phyloP scores from a whole-genome alignment of 345 rosid genomes.

The Corchorus capsularis region DNA sequence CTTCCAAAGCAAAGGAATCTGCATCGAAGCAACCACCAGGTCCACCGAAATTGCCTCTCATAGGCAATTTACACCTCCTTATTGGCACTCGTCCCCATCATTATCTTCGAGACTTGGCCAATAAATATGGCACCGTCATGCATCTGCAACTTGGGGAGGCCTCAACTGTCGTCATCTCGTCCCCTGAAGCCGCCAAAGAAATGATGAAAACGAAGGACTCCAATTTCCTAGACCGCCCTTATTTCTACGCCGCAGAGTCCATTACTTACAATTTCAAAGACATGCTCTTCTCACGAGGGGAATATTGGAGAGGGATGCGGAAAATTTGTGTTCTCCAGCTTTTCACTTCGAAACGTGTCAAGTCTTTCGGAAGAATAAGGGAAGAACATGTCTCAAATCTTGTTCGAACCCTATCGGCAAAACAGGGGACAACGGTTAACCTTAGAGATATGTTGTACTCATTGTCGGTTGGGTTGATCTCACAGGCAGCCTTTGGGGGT shows the following conservation, averaged over 20 bases:
- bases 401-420: neutral
- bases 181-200: constrained; percentile 35
- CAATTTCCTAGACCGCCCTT: constrained; percentile 22
- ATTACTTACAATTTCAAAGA: constrained; percentile 9
- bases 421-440: neutral
- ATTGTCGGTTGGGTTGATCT: neutral
- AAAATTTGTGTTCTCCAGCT: neutral
- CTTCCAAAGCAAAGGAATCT: neutral
- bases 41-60: constrained; percentile 3
- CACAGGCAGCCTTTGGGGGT: neutral
- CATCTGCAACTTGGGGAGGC: constrained; percentile 35
- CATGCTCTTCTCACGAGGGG: neutral
- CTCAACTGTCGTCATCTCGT: constrained; percentile 35
- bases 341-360: neutral
- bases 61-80: constrained; percentile 6
- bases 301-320: neutral
- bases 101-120: constrained; percentile 19
- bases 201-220: constrained; percentile 36
- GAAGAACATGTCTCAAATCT: neutral
- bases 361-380: neutral
- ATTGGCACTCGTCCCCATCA: constrained; percentile 12
- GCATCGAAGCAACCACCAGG: constrained; percentile 19
- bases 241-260: neutral
- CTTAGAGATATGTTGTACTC: neutral
- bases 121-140: constrained; percentile 36